Evolutionary conservation across 2,329 filamentous ascomycete genomes (phyloP), one percentile per base, ranked within the genome.

Genomic region (Epichloe brachyelytri): DNA sequence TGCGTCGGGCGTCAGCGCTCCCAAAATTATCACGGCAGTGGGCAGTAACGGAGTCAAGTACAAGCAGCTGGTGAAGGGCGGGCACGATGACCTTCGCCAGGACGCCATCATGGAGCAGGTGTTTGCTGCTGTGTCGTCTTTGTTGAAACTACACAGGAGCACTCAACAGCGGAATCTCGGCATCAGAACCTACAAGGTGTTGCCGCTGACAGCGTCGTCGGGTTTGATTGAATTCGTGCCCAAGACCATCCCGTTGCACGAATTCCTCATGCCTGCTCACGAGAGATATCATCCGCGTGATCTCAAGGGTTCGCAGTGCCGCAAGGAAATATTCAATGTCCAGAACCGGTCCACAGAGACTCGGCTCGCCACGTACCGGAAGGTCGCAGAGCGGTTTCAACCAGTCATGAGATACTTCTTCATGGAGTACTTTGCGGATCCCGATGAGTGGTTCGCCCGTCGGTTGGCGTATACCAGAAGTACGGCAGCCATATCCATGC

Each of bases 41-140:
- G 88, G 82, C 15, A 86, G 78, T 17, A 80, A 96, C 65, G 94
- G 93, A 6, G 71, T 76, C 51, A 78, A 76, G 37, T 95, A 90
- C 70, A 95, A 87, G 65, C 89, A 96, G 68, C 74, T 98, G 55
- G 87, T 95, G 63, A 98, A 98, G 74, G 89, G 89, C 55, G 90
- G 93, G 17, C 91, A 91, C 62, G 93, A 98, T 65, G 91, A 98
- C 63, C 77, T 99, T 12, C 86, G 94, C 8, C 93, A 98, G 70
- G 93, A 99, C 62, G 88, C 91, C 43, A 98, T 82, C 73, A 99
- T 99, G 94, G 94, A 98, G 67, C 93, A 99, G 68, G 93, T 98
- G 1, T 99, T 98, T 65, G 88, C 90, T 53, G 89, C 95, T 67
- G 93, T 96, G 20, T 97, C 89, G 52, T 86, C 87, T 48, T 79